A percentile compares a stretch with the other conserved stretches of the same genome.
phyloP scores from a whole-genome alignment of 345 rosid genomes.

The Cardamine occulta region DNA sequence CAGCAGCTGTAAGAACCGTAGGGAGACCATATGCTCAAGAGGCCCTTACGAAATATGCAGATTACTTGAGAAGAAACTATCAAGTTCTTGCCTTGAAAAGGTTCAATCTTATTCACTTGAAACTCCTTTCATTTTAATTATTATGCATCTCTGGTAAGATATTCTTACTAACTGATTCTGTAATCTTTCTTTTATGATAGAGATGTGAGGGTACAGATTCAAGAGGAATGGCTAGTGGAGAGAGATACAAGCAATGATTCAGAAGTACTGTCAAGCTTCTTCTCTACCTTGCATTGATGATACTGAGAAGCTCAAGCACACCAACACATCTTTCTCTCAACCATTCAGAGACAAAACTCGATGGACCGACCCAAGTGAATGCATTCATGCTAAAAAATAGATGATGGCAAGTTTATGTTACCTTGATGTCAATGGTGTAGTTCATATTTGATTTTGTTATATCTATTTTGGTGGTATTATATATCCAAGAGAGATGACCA shows the following conservation, averaged over 20 bases:
- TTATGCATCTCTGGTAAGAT: not conserved
- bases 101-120: slow-evolving; percentile 43
- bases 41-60: slow-evolving; percentile 79
- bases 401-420: not conserved
- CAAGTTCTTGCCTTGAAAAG: slow-evolving; percentile 83
- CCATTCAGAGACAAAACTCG: not conserved
- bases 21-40: slow-evolving; percentile 85
- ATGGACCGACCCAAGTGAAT: not conserved
- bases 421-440: not conserved
- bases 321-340: slow-evolving; percentile 1
- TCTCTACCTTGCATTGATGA: slow-evolving; percentile 39
- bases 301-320: slow-evolving; percentile 42
- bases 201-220: slow-evolving; percentile 73
- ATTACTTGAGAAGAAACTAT: slow-evolving; percentile 84
- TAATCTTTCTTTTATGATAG: slow-evolving; percentile 40
- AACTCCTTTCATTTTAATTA: not conserved
- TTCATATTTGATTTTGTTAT: slow-evolving; percentile 2
- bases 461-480: not conserved
- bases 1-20: slow-evolving; percentile 84
- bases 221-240: slow-evolving; percentile 75
- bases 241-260: slow-evolving; percentile 71
- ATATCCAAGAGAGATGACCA: not conserved
- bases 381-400: not conserved
- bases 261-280: slow-evolving; percentile 52
- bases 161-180: slow-evolving; percentile 12